phyloP scores from a whole-genome alignment of 495 filamentous ascomycete genomes.

The Talaromyces stipitatus region DNA sequence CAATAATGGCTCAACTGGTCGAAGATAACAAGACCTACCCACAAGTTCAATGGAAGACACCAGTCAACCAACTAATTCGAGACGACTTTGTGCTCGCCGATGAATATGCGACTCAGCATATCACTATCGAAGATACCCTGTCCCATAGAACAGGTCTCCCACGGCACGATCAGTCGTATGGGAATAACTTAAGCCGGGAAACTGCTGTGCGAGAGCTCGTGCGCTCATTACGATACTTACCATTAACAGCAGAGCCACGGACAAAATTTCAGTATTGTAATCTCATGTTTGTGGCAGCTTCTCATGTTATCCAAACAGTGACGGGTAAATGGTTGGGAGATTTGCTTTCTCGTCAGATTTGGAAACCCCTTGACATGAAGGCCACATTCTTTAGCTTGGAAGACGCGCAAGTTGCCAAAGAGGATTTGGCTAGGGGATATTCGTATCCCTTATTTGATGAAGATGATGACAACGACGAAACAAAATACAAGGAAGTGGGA shows the following conservation, averaged over 20 bases:
- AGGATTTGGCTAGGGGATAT: constrained; percentile 3
- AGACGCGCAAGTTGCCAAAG: constrained; percentile 8
- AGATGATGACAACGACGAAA: neutral
- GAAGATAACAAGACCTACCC: constrained; percentile 17
- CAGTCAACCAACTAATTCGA: constrained; percentile 36
- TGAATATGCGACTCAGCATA: constrained; percentile 28
- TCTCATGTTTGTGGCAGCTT: constrained; percentile 37
- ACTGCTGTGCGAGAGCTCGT: constrained; percentile 19
- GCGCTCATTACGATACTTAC: constrained; percentile 34
- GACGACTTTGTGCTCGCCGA: constrained; percentile 43
- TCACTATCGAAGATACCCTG: constrained; percentile 44
- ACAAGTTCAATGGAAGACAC: constrained; percentile 38
- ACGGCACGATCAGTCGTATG: constrained; percentile 26
- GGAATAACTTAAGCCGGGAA: neutral
- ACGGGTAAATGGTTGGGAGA: constrained; percentile 27
- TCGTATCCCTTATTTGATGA: constrained; percentile 7
- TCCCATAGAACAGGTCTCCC: constrained; percentile 45
- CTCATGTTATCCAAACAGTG: constrained; percentile 31
- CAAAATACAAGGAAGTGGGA: constrained; percentile 2
- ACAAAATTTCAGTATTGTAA: constrained; percentile 44
- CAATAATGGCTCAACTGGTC: constrained; percentile 35
- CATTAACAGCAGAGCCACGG: constrained; percentile 30
- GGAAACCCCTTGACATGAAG: constrained; percentile 39
- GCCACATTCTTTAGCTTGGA: constrained; percentile 34
- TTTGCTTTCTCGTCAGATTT: constrained; percentile 30